Conservation (phyloP, 2,329 filamentous ascomycete genomes). For the Arthroderma sp. region DNA sequence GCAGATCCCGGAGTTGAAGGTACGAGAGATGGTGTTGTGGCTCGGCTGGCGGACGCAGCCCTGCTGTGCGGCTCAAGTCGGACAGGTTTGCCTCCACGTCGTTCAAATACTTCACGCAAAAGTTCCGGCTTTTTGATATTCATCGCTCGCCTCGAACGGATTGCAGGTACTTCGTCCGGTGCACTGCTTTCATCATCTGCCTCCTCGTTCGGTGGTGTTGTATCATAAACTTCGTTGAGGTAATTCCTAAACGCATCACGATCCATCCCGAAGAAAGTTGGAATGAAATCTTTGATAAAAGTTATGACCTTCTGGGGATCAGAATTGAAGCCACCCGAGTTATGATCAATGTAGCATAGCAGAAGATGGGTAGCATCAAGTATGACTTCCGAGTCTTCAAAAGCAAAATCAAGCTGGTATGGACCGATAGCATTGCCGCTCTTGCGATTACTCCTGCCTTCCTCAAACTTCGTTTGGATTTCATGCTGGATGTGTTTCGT, state of each 20-base stretch:
- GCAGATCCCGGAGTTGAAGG: constrained; percentile 30
- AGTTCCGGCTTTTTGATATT: constrained; percentile 63
- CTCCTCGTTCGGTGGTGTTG: constrained; percentile 60
- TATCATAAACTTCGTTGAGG: constrained; percentile 55
- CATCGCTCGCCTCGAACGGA: constrained; percentile 46
- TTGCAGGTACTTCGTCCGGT: constrained; percentile 58
- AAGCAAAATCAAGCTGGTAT: constrained; percentile 63
- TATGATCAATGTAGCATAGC: constrained; percentile 34
- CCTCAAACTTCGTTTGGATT: constrained; percentile 85
- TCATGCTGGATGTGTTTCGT: constrained; percentile 81
- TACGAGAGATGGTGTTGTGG: constrained; percentile 73
- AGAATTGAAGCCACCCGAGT: constrained; percentile 36
- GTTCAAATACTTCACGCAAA: constrained; percentile 76
- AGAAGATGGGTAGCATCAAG: constrained; percentile 37
- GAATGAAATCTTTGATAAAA: constrained; percentile 65
- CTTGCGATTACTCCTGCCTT: constrained; percentile 62
- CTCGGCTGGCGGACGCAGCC: constrained; percentile 65
- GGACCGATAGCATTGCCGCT: constrained; percentile 47
- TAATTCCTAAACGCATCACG: constrained; percentile 55
- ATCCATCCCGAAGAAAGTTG: constrained; percentile 62
- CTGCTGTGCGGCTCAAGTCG: constrained; percentile 68
- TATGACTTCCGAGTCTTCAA: constrained; percentile 57
- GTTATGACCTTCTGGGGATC: constrained; percentile 62
- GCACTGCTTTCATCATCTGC: constrained; percentile 59
- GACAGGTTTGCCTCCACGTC: constrained; percentile 54